Base-by-base conservation (phyloP, 1,284 basidiomycete genomes). In the Ustilago trichophora region DNA sequence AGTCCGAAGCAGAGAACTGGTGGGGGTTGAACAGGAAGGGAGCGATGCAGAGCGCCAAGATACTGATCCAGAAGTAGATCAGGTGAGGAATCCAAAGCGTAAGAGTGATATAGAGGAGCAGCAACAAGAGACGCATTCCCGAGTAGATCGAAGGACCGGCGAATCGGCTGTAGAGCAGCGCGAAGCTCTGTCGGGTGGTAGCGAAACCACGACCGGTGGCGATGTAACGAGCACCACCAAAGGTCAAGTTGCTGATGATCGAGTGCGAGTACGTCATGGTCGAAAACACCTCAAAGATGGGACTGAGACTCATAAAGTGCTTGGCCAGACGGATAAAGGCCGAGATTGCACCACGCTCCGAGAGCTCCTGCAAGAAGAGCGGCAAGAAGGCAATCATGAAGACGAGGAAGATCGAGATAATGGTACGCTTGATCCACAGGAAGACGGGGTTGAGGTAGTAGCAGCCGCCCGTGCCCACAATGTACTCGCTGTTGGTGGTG, bases 351-450 rank as follows among this genome's bases (percentile, higher is more conserved):
- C 79, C 79, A 24, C 79, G 75, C 70, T 81, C 79, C 50, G 77
- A 75, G 25, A 81, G 70, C 65, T 81, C 79, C 56, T 80, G 78
- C 35, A 81, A 47, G 72, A 81, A 81, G 18, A 81, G 71, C 24
- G 79, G 79, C 64, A 81, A 60, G 71, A 81, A 81, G 63, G 79
- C 79, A 42, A 81, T 81, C 77, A 80, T 77, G 63, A 81, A 81
- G 62, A 81, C 79, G 42, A 81, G 67, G 75, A 81, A 76, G 58
- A 81, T 81, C 49, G 70, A 74, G 67, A 81, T 80, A 55, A 81
- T 77, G 35, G 78, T 80, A 47, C 79, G 79, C 72, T 80, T 78
- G 68, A 81, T 77, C 79, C 79, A 81, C 41, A 73, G 70, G 62
- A 78, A 77, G 43, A 80, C 78, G 19, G 79, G 79, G 65, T 73